Conservation (phyloP, 257 asterid genomes). For the Nicotiana tomentosiformis region DNA sequence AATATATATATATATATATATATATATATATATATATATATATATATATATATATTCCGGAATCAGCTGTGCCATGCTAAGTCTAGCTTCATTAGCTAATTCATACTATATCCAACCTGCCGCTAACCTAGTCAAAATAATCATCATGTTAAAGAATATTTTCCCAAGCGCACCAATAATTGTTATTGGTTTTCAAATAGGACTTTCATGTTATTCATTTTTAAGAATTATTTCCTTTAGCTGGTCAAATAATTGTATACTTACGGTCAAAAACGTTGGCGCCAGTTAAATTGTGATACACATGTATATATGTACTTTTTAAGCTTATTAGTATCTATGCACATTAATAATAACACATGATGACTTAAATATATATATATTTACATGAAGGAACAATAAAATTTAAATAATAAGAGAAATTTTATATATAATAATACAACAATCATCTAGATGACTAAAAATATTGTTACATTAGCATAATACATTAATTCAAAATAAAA, state of each 20-base stretch:
- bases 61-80: too few relatives aligned
- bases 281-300: not conserved
- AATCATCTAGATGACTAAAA: too few relatives aligned
- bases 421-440: too few relatives aligned
- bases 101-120: conserved; percentile 12
- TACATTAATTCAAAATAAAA: too few relatives aligned
- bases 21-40: too few relatives aligned
- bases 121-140: conserved; percentile 7
- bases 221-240: not conserved
- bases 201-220: not conserved
- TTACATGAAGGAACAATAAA: too few relatives aligned
- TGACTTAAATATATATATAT: too few relatives aligned
- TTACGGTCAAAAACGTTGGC: not conserved
- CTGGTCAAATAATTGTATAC: not conserved
- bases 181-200: not conserved
- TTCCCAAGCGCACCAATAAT: conserved; percentile 8
- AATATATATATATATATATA: too few relatives aligned
- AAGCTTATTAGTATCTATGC: not conserved
- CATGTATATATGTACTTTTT: not conserved
- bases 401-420: too few relatives aligned
- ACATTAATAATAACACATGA: too few relatives aligned
- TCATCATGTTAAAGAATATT: not conserved
- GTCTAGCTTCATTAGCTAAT: not conserved
- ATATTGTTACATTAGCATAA: too few relatives aligned
- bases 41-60: too few relatives aligned